These are phyloP conservation scores for Penicillium sp. DNA, from an alignment of 2,329 filamentous ascomycete species.

Conservation along the genomic window DNA sequence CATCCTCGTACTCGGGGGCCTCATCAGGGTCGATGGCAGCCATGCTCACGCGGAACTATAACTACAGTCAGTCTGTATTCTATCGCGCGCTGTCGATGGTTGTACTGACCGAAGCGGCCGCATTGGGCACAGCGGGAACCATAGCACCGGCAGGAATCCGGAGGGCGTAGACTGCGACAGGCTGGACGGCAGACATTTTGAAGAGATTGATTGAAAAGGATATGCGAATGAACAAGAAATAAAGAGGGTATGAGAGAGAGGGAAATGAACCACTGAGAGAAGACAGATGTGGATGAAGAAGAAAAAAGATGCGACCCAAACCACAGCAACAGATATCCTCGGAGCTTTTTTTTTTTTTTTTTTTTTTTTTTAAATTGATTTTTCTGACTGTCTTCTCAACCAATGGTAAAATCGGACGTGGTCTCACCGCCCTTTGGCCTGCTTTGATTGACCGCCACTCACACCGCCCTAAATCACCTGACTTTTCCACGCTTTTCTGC, in stretches of 20 bases:
- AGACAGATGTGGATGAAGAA: conserved; percentile 21
- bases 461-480: conserved; percentile 10
- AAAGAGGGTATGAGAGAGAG: conserved; percentile 17
- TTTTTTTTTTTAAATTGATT: conserved; percentile 20
- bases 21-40: conserved; percentile 91
- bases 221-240: conserved; percentile 12
- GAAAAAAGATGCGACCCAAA: conserved; percentile 24
- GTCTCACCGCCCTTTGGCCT: conserved; percentile 17
- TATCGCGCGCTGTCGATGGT: neutral
- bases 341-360: conserved; percentile 20
- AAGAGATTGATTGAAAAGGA: conserved; percentile 5
- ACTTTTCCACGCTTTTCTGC: conserved; percentile 14
- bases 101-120: conserved; percentile 74
- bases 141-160: conserved; percentile 81
- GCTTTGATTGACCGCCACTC: conserved; percentile 12
- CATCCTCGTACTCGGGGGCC: conserved; percentile 61
- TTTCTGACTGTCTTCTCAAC: conserved; percentile 14
- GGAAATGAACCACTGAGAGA: conserved; percentile 21
- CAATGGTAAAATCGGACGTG: conserved; percentile 12
- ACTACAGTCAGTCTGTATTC: conserved; percentile 5
- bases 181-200: conserved; percentile 48
- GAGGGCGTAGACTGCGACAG: conserved; percentile 84
- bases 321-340: conserved; percentile 15
- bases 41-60: conserved; percentile 95
- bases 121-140: conserved; percentile 71